A percentile compares a stretch with the other conserved stretches of the same genome.
Conservation (phyloP, 306 rosid species). For the Castanospermum australe region DNA sequence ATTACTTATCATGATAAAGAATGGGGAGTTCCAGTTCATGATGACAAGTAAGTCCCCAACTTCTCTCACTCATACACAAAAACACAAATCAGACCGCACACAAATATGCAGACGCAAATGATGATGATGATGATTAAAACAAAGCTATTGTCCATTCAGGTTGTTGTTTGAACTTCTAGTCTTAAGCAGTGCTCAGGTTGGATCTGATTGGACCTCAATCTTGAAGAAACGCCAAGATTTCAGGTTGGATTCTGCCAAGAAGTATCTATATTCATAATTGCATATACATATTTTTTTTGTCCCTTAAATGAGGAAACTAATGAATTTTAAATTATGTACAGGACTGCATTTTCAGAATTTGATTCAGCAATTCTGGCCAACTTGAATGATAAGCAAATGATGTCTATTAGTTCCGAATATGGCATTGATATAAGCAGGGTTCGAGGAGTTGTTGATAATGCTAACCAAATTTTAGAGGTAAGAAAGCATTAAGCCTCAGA, state of each 20-base stretch:
- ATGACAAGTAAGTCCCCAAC: constrained; percentile 81
- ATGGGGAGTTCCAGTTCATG: constrained; percentile 99
- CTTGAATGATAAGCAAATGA: constrained; percentile 84
- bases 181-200: constrained; percentile 93
- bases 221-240: constrained; percentile 86
- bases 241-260: constrained; percentile 44
- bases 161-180: constrained; percentile 87
- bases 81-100: neutral
- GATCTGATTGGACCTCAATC: constrained; percentile 97
- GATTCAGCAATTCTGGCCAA: constrained; percentile 75
- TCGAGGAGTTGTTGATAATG: constrained; percentile 91
- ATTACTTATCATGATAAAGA: constrained; percentile 98
- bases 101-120: neutral
- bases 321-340: constrained; percentile 25
- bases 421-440: constrained; percentile 85
- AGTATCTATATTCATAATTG: neutral
- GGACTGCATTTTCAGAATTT: constrained; percentile 87
- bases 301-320: neutral
- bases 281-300: neutral
- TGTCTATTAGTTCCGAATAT: constrained; percentile 63
- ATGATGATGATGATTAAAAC: constrained; percentile 21
- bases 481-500: neutral
- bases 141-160: constrained; percentile 42
- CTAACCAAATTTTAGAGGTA: constrained; percentile 85
- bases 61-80: neutral